Conservation (phyloP, 495 filamentous ascomycete genomes). For the Hyaloscypha bicolor region DNA sequence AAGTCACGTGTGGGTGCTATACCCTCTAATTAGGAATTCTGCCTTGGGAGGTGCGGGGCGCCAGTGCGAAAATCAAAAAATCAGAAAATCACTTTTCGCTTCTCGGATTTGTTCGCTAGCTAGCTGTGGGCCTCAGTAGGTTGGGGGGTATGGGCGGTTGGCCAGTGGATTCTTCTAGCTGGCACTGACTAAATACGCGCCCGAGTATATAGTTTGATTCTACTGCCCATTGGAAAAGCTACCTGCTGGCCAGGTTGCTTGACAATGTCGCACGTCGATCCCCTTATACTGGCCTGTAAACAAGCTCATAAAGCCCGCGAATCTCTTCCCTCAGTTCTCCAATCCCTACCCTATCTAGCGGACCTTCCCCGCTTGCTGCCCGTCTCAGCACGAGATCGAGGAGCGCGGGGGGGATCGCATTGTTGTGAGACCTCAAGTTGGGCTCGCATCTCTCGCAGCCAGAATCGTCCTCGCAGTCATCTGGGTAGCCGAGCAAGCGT, state of each 20-base stretch:
- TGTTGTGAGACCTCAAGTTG: conserved; percentile 1
- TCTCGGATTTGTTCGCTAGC: too few species aligned
- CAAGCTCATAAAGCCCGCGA: conserved; percentile 4
- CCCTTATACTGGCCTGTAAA: conserved; percentile 1
- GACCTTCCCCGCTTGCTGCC: conserved; percentile 1
- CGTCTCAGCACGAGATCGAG: conserved; percentile 10
- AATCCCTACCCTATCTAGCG: conserved; percentile 11
- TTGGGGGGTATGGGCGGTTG: too few species aligned
- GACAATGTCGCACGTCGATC: neutral
- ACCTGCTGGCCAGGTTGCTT: neutral
- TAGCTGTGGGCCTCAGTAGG: too few species aligned
- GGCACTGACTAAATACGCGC: too few species aligned
- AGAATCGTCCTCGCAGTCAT: conserved; percentile 3
- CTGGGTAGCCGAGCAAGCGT: conserved; percentile 11
- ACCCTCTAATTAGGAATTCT: too few species aligned
- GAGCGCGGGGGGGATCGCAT: conserved; percentile 5
- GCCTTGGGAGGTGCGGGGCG: too few species aligned
- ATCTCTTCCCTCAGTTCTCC: conserved; percentile 10
- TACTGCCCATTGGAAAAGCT: conserved; percentile 2
- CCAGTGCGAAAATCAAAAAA: too few species aligned
- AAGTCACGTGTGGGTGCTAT: too few species aligned
- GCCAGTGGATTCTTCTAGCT: too few species aligned
- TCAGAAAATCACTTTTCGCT: too few species aligned
- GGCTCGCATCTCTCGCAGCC: neutral
- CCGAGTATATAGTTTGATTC: neutral